phyloP scores from a whole-genome alignment of 768 basidiomycete genomes.

The Thelephora ganbajun region DNA sequence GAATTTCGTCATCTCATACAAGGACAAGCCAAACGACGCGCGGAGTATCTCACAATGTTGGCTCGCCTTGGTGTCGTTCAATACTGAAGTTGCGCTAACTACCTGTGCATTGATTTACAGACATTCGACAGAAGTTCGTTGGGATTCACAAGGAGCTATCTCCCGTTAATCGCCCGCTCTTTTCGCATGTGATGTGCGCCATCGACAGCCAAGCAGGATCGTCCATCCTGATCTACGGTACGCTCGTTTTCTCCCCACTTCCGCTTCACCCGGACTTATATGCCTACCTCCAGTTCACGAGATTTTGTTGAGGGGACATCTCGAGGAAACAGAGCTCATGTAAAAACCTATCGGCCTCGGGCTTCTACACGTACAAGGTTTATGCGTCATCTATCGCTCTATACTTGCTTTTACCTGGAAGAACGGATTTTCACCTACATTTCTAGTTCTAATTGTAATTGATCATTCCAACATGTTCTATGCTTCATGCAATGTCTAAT shows the following conservation, averaged over 20 bases:
- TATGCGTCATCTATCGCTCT: too few species aligned
- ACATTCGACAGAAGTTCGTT: conserved; percentile 36
- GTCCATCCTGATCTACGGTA: conserved; percentile 32
- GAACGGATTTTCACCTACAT: too few species aligned
- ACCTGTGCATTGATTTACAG: conserved; percentile 15
- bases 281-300: conserved; percentile 13
- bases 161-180: conserved; percentile 30
- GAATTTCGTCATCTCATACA: conserved; percentile 41
- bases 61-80: conserved; percentile 5
- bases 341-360: conserved; percentile 2
- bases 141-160: conserved; percentile 36
- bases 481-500: too few species aligned
- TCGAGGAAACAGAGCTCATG: conserved; percentile 12
- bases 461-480: too few species aligned
- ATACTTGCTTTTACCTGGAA: too few species aligned
- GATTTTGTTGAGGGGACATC: conserved; percentile 10
- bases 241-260: conserved; percentile 10
- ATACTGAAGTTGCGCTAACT: background rate
- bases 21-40: conserved; percentile 34
- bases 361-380: too few species aligned
- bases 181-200: conserved; percentile 44
- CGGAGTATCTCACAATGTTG: conserved; percentile 40
- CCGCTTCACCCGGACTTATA: background rate
- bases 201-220: conserved; percentile 35
- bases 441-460: too few species aligned